These are phyloP conservation scores for Durio zibethinus DNA, from an alignment of 345 rosid genomes.

Conservation along the genomic window DNA sequence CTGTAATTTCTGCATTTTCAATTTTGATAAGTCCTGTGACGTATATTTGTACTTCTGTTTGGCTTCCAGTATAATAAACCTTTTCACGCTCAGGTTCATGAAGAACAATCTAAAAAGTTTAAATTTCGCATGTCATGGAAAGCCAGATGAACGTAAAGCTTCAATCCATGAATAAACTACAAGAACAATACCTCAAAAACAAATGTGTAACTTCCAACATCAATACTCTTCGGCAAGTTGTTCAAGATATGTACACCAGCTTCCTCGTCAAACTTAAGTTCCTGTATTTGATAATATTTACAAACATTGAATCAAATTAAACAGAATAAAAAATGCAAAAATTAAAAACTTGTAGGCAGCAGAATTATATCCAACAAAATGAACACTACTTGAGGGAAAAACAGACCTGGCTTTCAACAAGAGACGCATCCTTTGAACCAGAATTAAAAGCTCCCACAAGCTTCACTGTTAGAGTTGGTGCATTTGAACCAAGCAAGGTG, in stretches of 20 bases:
- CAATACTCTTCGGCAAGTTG: slow-evolving; percentile 50
- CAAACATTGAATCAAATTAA: slow-evolving; percentile 7
- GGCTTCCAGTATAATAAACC: slow-evolving; percentile 57
- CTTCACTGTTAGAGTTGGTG: slow-evolving; percentile 79
- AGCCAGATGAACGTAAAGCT: slow-evolving; percentile 15
- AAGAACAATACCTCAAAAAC: slow-evolving; percentile 70
- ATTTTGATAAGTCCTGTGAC: slow-evolving; percentile 61
- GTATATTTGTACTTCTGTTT: slow-evolving; percentile 52
- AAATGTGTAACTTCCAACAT: slow-evolving; percentile 78
- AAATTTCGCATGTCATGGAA: slow-evolving; percentile 9
- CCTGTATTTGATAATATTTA: slow-evolving; percentile 42
- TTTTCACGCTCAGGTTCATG: slow-evolving; percentile 59
- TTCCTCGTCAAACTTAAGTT: slow-evolving; percentile 65
- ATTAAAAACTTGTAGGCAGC: neutral
- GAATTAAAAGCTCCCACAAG: slow-evolving; percentile 50
- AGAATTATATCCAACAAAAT: slow-evolving; percentile 14
- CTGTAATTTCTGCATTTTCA: slow-evolving; percentile 66
- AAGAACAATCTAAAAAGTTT: slow-evolving; percentile 46
- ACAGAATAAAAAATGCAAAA: slow-evolving; percentile 8
- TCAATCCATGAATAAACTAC: neutral
- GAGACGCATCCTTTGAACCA: slow-evolving; percentile 49
- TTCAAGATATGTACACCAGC: slow-evolving; percentile 48
- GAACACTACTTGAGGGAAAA: neutral
- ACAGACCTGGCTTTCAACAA: slow-evolving; percentile 69
- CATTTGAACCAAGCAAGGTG: slow-evolving; percentile 78